Base-by-base conservation (phyloP, 345 rosid species). In the Populus pruinosa region DNA sequence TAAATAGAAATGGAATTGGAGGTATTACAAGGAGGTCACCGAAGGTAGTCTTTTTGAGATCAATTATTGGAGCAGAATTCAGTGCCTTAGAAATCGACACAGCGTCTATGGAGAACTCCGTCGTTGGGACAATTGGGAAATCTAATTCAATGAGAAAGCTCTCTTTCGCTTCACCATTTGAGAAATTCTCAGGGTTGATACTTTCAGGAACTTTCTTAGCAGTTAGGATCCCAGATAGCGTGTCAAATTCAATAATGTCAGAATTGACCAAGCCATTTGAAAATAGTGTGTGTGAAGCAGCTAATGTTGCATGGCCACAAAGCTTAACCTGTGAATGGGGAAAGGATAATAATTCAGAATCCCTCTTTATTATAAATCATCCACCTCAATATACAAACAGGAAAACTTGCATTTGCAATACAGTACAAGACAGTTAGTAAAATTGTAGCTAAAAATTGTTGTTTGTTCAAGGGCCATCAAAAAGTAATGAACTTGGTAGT, bases 271-370 rank as follows among this genome's bases (percentile, higher is more conserved):
- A 81, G 41, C 86, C 88, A 36, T 78, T 83, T 1, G 92, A 67
- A 75, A 94, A 93, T 41, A 92, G 89, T 27, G 77, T 36, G 70
- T 95, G 93, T 2, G 98, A 88, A 77, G 98, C 89, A 23, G 98
- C 98, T 62, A 95, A 78, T 35, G 98, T 95, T 50, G 89, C 99
- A 81, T 95, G 99, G 35, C 97, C 98, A 62, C 99, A 91, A 10
- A 95, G 91, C 6, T 82, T 36, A n/a, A 90, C 89, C 97, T 94
- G 86, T 73, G 53, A 70, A 75, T 76, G 36, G 11, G n/a, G 10
- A 43, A 47, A n/a, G 23, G 69, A 66, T 27, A 25, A 61, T 5
- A 18, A 10, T 36, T 66, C 20, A 66, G 62, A 59, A 12, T 33
- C 16, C 39, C 3, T 18, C 21, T 44, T 14, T n/a, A 55, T 43